Conservation (phyloP, 1,284 basidiomycete species). For the Ganoderma sinense region DNA sequence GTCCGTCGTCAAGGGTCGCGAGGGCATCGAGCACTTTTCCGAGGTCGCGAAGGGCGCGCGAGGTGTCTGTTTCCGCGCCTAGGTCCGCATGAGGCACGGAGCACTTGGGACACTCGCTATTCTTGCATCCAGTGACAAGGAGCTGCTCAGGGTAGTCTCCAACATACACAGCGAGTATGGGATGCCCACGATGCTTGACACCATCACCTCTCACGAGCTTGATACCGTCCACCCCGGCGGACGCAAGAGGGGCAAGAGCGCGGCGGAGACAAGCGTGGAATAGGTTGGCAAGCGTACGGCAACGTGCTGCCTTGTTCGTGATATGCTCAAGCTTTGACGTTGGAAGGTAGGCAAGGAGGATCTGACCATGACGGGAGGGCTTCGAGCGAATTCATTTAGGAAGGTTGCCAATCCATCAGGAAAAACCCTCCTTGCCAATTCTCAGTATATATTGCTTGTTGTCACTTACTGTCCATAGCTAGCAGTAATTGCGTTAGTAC, state of each 20-base stretch:
- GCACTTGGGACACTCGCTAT: background rate
- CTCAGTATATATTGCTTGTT: too few relatives aligned
- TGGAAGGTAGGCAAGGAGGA: background rate
- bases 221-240: background rate
- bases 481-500: too few relatives aligned
- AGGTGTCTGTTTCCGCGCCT: background rate
- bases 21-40: background rate
- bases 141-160: background rate
- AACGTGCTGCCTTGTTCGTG: background rate
- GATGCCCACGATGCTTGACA: background rate
- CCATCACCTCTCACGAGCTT: background rate
- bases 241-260: background rate
- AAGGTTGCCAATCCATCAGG: background rate
- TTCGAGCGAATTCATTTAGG: background rate
- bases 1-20: rapidly evolving
- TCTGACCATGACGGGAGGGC: background rate
- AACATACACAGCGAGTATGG: background rate
- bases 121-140: background rate
- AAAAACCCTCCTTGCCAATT: too few relatives aligned
- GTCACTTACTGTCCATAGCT: too few relatives aligned
- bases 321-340: background rate
- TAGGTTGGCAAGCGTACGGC: background rate
- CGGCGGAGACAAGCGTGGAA: background rate
- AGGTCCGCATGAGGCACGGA: background rate
- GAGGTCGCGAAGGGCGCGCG: background rate